These are phyloP conservation scores for Fusarium incarnatum DNA, from an alignment of 2,329 filamentous ascomycete species.

Conservation along the genomic window DNA sequence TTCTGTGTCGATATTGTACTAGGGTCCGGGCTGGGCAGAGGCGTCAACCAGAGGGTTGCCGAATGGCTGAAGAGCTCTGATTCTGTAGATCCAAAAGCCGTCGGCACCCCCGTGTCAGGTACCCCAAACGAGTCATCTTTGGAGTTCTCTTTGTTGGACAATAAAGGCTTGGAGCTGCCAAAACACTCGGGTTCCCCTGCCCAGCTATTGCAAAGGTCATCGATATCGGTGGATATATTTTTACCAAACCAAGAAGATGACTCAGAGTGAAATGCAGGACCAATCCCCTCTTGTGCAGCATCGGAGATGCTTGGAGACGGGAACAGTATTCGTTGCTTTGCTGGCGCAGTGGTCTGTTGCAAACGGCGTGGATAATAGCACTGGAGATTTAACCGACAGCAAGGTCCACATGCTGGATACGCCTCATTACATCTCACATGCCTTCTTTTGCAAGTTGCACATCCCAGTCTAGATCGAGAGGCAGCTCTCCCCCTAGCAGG, in stretches of 20 bases:
- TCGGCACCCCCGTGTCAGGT: background rate
- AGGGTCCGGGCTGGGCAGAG: background rate
- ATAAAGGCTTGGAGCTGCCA: background rate
- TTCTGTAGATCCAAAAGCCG: background rate
- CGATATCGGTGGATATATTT: background rate
- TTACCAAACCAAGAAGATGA: background rate
- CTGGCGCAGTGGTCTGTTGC: rapidly evolving
- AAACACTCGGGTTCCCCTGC: background rate
- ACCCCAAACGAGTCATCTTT: too few relatives aligned
- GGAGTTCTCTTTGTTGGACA: too few relatives aligned
- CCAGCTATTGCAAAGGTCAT: background rate
- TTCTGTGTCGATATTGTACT: background rate
- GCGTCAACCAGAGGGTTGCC: background rate
- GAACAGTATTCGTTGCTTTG: background rate
- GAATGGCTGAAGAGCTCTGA: background rate
- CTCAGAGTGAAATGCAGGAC: rapidly evolving
- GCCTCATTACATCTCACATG: slow-evolving; percentile 10
- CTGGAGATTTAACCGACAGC: background rate
- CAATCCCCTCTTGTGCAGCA: background rate
- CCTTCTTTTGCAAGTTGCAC: background rate
- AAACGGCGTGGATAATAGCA: background rate
- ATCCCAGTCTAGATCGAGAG: slow-evolving; percentile 2
- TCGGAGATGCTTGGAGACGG: background rate
- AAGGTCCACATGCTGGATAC: slow-evolving; percentile 1
- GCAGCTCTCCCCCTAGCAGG: background rate